Conservation (phyloP, 352 stramenopile genomes). For the Phytophthora agathidicida region DNA sequence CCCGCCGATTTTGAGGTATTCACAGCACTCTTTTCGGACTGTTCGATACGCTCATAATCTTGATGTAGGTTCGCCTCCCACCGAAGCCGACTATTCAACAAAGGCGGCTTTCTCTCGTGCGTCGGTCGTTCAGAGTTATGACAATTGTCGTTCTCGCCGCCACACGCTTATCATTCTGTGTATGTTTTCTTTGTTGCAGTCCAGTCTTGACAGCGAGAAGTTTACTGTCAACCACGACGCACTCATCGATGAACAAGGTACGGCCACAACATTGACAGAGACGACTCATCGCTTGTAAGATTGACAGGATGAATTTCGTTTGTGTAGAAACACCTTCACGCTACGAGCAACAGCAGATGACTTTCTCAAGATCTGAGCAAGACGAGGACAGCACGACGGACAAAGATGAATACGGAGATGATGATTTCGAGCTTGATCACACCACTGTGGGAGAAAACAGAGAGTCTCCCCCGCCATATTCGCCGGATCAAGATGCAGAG, state of each 20-base stretch:
- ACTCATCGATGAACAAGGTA: constrained; percentile 54
- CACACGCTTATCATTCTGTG: not conserved
- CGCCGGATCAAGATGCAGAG: not conserved
- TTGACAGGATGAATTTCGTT: not conserved
- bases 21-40: not conserved
- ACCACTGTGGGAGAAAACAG: constrained; percentile 34
- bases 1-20: constrained; percentile 83
- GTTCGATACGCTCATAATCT: not conserved
- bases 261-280: too few relatives aligned
- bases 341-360: constrained; percentile 40
- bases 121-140: not conserved
- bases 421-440: constrained; percentile 73
- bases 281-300: not conserved
- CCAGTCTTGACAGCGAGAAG: constrained; percentile 77
- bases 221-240: constrained; percentile 73
- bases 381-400: constrained; percentile 28
- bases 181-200: constrained; percentile 31
- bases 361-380: constrained; percentile 23
- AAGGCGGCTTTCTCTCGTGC: constrained; percentile 58
- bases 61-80: constrained; percentile 51
- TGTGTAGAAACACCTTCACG: constrained; percentile 38
- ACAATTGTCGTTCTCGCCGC: too few relatives aligned
- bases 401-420: constrained; percentile 57
- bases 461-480: not conserved
- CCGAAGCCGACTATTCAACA: constrained; percentile 50